These are phyloP conservation scores for Botrytis porri DNA, from an alignment of 2,329 filamentous ascomycete species.

Conservation along the genomic window DNA sequence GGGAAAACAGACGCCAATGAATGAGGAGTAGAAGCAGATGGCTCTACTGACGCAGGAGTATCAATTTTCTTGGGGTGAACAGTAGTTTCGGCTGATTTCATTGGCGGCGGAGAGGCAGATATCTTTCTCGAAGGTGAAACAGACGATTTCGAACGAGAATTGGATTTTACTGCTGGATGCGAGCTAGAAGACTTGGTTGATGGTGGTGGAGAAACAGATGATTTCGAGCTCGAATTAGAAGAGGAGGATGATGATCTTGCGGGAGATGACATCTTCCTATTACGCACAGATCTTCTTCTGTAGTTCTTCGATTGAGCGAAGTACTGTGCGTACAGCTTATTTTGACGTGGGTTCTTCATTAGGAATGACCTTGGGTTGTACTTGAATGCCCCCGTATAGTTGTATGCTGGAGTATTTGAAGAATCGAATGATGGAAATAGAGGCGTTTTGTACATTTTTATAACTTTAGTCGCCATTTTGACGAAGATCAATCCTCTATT, in stretches of 20 bases:
- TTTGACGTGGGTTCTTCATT: background rate
- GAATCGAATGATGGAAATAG: constrained; percentile 1
- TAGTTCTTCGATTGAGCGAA: constrained; percentile 7
- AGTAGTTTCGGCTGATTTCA: background rate
- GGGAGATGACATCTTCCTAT: constrained; percentile 7
- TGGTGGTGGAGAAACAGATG: constrained; percentile 7
- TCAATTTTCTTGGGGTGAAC: background rate
- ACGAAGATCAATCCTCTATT: background rate
- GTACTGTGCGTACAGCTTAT: constrained; percentile 2
- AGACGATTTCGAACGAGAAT: background rate
- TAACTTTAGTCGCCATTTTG: constrained; percentile 16
- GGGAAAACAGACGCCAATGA: background rate
- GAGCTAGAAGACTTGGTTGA: background rate
- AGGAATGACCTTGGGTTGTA: constrained; percentile 11
- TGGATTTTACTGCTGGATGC: background rate
- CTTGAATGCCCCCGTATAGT: background rate
- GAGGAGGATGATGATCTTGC: constrained; percentile 11
- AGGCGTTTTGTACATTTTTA: constrained; percentile 6
- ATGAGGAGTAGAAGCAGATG: background rate
- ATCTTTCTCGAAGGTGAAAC: background rate
- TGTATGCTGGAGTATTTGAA: background rate
- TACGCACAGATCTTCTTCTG: background rate
- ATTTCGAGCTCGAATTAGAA: background rate
- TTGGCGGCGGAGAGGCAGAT: background rate
- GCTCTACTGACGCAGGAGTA: background rate